Evolutionary conservation across 345 rosid genomes (phyloP).

Genomic region (Atalantia buxifolia): DNA sequence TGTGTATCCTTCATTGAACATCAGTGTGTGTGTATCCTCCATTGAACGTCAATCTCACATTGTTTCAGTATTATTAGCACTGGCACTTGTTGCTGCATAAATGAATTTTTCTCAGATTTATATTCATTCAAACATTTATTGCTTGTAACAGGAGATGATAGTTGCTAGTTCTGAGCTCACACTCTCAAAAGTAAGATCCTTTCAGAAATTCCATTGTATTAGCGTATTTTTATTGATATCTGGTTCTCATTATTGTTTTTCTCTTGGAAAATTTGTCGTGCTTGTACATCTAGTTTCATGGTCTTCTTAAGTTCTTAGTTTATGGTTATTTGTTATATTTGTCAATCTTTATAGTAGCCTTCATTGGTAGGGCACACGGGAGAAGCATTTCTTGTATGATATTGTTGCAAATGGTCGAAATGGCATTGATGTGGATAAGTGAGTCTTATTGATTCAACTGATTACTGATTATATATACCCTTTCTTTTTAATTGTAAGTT

Average conservation of each 20-base stretch:
- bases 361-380: slow-evolving; percentile 43
- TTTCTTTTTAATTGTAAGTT: neutral
- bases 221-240: slow-evolving; percentile 4
- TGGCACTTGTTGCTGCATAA: neutral
- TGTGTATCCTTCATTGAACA: too few relatives aligned
- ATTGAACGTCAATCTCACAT: neutral
- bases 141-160: slow-evolving; percentile 75
- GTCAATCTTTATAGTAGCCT: slow-evolving; percentile 2
- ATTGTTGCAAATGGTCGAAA: slow-evolving; percentile 98
- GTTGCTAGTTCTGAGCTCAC: slow-evolving; percentile 66
- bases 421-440: slow-evolving; percentile 96
- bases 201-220: neutral
- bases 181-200: slow-evolving; percentile 47
- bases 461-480: neutral
- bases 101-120: neutral
- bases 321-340: neutral
- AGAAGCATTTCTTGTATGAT: slow-evolving; percentile 83
- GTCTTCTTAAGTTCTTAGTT: neutral
- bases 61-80: neutral
- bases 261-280: slow-evolving; percentile 2
- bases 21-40: neutral
- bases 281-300: neutral
- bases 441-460: slow-evolving; percentile 14
- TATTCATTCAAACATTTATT: slow-evolving; percentile 8
- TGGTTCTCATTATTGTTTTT: neutral